These are phyloP conservation scores for Penicillium olsonii DNA, from an alignment of 2,329 filamentous ascomycete species.

Conservation along the genomic window DNA sequence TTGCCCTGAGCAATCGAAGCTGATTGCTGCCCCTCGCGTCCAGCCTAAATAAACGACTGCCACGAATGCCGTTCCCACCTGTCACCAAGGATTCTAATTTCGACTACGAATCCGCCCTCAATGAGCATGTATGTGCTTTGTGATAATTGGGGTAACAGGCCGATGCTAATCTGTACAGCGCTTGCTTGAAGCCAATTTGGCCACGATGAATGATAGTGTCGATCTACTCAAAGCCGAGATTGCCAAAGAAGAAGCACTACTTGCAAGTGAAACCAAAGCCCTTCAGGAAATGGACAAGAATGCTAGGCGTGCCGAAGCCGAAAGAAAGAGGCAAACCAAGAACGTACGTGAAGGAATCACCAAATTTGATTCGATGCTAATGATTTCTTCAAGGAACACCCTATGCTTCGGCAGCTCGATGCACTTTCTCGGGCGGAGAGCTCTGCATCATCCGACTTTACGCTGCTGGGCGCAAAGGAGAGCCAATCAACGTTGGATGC, in stretches of 20 bases:
- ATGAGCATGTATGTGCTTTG: slow-evolving; percentile 42
- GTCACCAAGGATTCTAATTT: slow-evolving; percentile 45
- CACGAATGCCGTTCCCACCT: slow-evolving; percentile 50
- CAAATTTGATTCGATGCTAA: slow-evolving; percentile 13
- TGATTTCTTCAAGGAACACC: slow-evolving; percentile 39
- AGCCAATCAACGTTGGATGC: slow-evolving; percentile 33
- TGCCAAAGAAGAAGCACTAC: slow-evolving; percentile 43
- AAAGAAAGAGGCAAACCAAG: slow-evolving; percentile 43
- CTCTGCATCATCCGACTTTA: slow-evolving; percentile 28
- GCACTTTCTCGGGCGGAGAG: slow-evolving; percentile 17
- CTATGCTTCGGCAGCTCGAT: slow-evolving; percentile 40
- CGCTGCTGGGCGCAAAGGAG: slow-evolving; percentile 27
- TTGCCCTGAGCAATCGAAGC: not conserved
- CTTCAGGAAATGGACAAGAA: slow-evolving; percentile 47
- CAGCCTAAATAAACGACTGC: slow-evolving; percentile 44
- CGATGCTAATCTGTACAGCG: slow-evolving; percentile 30
- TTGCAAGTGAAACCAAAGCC: slow-evolving; percentile 43
- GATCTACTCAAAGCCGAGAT: slow-evolving; percentile 45
- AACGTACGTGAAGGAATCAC: slow-evolving; percentile 32
- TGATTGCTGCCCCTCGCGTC: slow-evolving; percentile 1
- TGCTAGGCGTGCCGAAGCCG: slow-evolving; percentile 40
- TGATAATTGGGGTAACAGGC: not conserved
- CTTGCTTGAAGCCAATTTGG: slow-evolving; percentile 40
- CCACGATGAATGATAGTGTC: slow-evolving; percentile 41
- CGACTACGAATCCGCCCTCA: slow-evolving; percentile 46